A percentile compares a stretch with the other conserved stretches of the same genome.
Conservation (phyloP, 1,139 yeast species). For the Candida frijolesensis region DNA sequence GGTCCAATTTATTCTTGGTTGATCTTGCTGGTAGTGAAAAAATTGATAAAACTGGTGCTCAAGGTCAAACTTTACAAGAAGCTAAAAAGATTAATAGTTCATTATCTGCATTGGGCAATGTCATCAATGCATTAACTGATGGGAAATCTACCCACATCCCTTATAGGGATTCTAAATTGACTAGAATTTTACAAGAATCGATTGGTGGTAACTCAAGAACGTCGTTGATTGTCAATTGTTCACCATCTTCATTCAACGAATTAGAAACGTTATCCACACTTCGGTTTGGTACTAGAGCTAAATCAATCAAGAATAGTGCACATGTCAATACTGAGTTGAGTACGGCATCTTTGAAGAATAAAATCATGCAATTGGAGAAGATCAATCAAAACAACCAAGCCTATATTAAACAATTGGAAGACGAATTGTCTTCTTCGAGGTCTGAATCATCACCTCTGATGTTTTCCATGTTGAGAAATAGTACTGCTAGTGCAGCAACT, state of each 20-base stretch:
- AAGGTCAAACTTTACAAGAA: conserved; percentile 76
- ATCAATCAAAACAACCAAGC: conserved; percentile 46
- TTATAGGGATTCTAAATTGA: conserved; percentile 80
- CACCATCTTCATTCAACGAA: conserved; percentile 64
- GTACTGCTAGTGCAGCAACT: conserved; percentile 5
- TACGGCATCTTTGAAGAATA: conserved; percentile 52
- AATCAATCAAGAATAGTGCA: conserved; percentile 67
- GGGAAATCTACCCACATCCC: conserved; percentile 69
- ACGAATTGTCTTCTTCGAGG: conserved; percentile 30
- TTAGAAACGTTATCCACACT: conserved; percentile 76
- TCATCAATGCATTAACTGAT: conserved; percentile 77
- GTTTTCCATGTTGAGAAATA: conserved; percentile 7
- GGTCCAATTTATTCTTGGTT: conserved; percentile 72
- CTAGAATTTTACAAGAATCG: conserved; percentile 78
- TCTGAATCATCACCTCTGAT: conserved; percentile 8
- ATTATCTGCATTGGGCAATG: conserved; percentile 76
- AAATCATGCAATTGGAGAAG: conserved; percentile 50
- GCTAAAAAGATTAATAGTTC: conserved; percentile 84
- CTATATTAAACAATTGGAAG: conserved; percentile 52
- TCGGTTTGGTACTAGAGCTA: conserved; percentile 81
- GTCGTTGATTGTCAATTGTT: conserved; percentile 74
- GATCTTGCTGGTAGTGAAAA: conserved; percentile 92
- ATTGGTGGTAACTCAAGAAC: conserved; percentile 88
- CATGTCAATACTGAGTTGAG: conserved; percentile 72
- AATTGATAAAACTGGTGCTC: conserved; percentile 79